Evolutionary conservation across 352 stramenopile species (phyloP), one percentile per base, ranked within the genome.

Genomic region (Phytopythium chamaehyphon): DNA sequence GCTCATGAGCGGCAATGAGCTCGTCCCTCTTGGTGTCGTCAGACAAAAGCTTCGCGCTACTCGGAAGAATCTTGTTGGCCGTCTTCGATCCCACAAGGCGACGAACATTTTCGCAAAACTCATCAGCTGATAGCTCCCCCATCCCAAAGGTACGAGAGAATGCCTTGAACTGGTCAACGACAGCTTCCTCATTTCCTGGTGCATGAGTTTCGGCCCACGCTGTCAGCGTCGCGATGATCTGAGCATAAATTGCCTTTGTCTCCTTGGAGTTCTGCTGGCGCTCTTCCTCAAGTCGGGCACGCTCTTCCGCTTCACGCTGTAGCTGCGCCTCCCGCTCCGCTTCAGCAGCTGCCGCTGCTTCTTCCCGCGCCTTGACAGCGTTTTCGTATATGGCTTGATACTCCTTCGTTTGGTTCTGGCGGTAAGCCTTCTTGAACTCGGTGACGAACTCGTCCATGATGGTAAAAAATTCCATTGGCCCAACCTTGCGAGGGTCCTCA

Each of bases 361-460:
- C 72, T 47, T 73, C 69, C 28, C 77, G 69, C 12, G 72, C 74
- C 21, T 75, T 63, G 15, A 64, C 63, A 12, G 76, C 76, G 38
- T 64, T 69, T n/a, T 90, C 78, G 24, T 87, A 94, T 39, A 92
- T 90, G 2, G 71, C 47, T 47, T 89, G 73, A 46, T 83, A 90
- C 55, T 94, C 83, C 58, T 94, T 94, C 6, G 80, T 91, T 47
- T 94, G 83, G 38, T 94, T 94, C 57, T 91, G 78, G 26, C 83
- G 81, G 40, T 91, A 94, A 0, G 83, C 83, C 54, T 94, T 94
- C 63, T 94, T 94, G 55, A 94, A 90, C 45, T 92, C 84, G 1
- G 63, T 84, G 36, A 90, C 74, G 51, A 94, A 94, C 48, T 93
- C 80, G 44, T 93, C 77, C 40, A 94, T 21, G 48, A 91, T 87